Evolutionary conservation across 495 filamentous ascomycete species (phyloP).

Genomic region (Talaromyces ruber): DNA sequence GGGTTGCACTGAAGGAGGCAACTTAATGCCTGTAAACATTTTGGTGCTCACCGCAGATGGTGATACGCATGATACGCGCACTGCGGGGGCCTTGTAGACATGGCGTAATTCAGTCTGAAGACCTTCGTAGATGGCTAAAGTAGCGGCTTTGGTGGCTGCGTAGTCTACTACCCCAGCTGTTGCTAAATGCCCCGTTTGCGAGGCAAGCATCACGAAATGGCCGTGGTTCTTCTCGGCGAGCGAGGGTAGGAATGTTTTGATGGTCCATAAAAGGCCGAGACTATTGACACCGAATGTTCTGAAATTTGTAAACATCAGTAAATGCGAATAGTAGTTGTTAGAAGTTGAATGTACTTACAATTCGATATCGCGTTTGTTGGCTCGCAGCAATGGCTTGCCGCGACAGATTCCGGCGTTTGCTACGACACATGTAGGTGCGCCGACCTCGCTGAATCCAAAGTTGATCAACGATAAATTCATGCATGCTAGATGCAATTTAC

Average conservation of each 20-base stretch:
- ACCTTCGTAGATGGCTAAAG: constrained; percentile 59
- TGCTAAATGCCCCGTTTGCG: constrained; percentile 60
- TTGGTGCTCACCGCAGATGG: not conserved
- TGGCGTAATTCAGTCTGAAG: constrained; percentile 6
- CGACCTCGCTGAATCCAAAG: constrained; percentile 3
- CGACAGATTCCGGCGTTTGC: constrained; percentile 72
- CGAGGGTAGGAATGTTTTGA: constrained; percentile 67
- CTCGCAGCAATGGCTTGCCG: constrained; percentile 55
- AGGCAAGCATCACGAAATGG: constrained; percentile 69
- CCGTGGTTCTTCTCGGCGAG: constrained; percentile 54
- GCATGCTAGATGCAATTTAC: not conserved
- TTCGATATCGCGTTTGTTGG: constrained; percentile 48
- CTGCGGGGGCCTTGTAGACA: constrained; percentile 8
- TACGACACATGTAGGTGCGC: constrained; percentile 36
- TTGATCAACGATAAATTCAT: not conserved
- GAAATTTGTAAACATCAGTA: constrained; percentile 60
- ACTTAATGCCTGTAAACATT: not conserved
- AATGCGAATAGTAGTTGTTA: constrained; percentile 59
- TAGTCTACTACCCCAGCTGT: constrained; percentile 56
- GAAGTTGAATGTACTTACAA: not conserved
- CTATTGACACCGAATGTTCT: not conserved
- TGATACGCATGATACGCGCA: constrained; percentile 4
- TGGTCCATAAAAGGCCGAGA: constrained; percentile 31
- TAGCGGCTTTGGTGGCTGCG: constrained; percentile 60
- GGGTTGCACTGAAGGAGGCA: not conserved